These are phyloP conservation scores for Pythium sp. DNA, from an alignment of 352 stramenopile species.

Conservation along the genomic window DNA sequence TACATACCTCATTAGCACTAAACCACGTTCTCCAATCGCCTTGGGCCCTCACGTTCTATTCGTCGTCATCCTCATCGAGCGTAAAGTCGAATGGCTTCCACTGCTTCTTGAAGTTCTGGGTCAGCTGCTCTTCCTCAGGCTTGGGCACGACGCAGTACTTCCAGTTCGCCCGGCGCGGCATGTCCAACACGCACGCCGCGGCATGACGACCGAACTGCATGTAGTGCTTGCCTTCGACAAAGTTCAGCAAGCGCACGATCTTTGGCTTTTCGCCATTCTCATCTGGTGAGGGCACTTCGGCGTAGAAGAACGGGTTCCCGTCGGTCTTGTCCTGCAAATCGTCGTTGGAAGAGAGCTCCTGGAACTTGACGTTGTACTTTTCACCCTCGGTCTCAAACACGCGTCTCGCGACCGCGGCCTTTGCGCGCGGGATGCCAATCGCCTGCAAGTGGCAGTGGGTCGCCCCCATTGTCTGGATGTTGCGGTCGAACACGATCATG, in stretches of 20 bases:
- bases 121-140: slow-evolving; percentile 62
- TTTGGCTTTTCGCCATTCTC: not conserved
- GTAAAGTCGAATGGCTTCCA: slow-evolving; percentile 82
- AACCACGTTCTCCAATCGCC: not conserved
- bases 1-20: not conserved
- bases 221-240: slow-evolving; percentile 77
- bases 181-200: slow-evolving; percentile 51
- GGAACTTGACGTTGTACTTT: not conserved
- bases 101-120: slow-evolving; percentile 53
- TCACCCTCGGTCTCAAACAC: not conserved
- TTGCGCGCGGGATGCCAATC: slow-evolving; percentile 44
- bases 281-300: not conserved
- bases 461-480: slow-evolving; percentile 65
- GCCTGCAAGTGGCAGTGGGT: slow-evolving; percentile 79
- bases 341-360: not conserved
- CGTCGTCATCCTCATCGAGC: slow-evolving; percentile 34
- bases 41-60: not conserved
- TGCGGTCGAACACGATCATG: slow-evolving; percentile 76
- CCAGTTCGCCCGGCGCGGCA: slow-evolving; percentile 73
- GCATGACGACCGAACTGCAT: slow-evolving; percentile 81
- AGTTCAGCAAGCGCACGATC: slow-evolving; percentile 37
- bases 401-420: not conserved
- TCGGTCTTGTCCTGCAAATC: not conserved
- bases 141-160: slow-evolving; percentile 83
- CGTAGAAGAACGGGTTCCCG: not conserved